Evolutionary conservation across 352 stramenopile genomes (phyloP), one percentile per base, ranked within the genome.

Genomic region (Phytophthora citrophthora): DNA sequence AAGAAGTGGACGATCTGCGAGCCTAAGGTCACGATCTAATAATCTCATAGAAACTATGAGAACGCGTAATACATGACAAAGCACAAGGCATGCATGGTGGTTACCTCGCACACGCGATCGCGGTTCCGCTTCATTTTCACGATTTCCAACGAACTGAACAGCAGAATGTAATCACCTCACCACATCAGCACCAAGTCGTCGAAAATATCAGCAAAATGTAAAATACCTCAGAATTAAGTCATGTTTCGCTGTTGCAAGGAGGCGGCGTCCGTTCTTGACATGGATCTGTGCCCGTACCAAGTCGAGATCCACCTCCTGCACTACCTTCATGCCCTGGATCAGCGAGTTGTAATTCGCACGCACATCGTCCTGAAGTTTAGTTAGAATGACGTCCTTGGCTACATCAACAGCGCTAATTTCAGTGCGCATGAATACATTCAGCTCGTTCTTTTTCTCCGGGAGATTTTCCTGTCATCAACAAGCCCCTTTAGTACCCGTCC

Each of bases 271-370:
- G 26, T 96, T 96, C 24, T 95, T 96, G 40, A 96, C 88, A 54
- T 96, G 88, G 38, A 96, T 95, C 54, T 94, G 84, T 18, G 88
- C 87, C 36, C 84, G 79, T 45, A 93, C 77, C 27, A 96, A 71
- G 57, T 96, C 86, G 16, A 96, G 61, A 64, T 96, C 88, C 20
- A 96, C 88, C 31, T 96, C 87, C 41, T 96, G 85, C 41, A 96
- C 88, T 24, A 92, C 83, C 38, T 90, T 94, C 83, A 96, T 93
- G 15, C 88, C 88, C 62, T 94, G 74, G 54, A 95, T 93, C 23
- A 96, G 81, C 29, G 85, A 71, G 41, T 76, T 81, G 56, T 94
- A 83, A 44, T 96, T 95, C 7, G 73, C 73, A 3, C 85, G 88
- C 44, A 96, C 86, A 13, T 95, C 84, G 34, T 94, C 83, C n/a